These are phyloP conservation scores for Bonnemaisonia californica DNA, from an alignment of 31 red algal genomes.

Conservation along the genomic window DNA sequence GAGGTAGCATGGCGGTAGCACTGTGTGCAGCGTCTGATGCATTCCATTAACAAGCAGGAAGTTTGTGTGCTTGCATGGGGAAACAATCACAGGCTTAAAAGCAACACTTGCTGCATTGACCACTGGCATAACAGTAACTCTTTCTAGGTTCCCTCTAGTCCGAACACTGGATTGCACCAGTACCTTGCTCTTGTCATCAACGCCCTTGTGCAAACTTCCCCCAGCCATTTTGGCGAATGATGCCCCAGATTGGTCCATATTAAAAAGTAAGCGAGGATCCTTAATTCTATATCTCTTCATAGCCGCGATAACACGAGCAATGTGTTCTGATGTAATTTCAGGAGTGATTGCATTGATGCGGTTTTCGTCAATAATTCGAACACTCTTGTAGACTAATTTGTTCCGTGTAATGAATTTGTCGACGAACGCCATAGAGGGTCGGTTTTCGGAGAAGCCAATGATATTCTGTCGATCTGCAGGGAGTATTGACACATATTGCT, in stretches of 20 bases:
- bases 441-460: no score
- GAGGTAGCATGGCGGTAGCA: background rate
- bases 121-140: constrained; percentile 43
- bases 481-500: no score
- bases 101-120: background rate
- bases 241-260: constrained; percentile 26
- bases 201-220: background rate
- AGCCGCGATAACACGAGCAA: background rate
- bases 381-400: no score
- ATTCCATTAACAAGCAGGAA: background rate
- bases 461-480: no score
- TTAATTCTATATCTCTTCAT: background rate
- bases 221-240: constrained; percentile 19
- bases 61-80: constrained; percentile 33
- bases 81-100: constrained; percentile 31
- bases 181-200: background rate
- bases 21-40: background rate
- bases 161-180: background rate
- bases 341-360: background rate
- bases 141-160: constrained; percentile 1
- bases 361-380: no score
- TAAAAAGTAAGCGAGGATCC: constrained; percentile 2
- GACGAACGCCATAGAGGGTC: no score
- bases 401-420: no score
- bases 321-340: background rate